phyloP scores from a whole-genome alignment of 2,329 filamentous ascomycete genomes.

The Allantophomopsis cytisporea region DNA sequence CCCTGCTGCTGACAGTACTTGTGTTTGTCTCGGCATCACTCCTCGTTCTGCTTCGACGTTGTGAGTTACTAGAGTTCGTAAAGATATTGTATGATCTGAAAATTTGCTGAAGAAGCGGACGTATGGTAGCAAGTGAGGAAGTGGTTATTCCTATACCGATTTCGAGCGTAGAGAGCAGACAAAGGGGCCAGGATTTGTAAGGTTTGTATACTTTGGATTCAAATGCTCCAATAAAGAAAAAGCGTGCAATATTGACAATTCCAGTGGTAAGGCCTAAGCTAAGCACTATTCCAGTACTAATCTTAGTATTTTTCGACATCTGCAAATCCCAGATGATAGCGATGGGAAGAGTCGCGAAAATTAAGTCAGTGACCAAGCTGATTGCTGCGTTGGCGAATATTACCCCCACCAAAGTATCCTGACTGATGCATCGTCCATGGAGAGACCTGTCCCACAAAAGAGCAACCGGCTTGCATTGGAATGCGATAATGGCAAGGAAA shows the following conservation, averaged over 20 bases:
- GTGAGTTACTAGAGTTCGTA: too few species aligned
- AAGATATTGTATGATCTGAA: too few species aligned
- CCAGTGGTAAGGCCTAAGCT: slow-evolving; percentile 1
- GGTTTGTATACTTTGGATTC: not conserved
- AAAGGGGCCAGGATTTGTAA: not conserved
- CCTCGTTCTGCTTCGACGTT: too few species aligned
- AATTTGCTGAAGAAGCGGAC: not conserved
- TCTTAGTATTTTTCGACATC: not conserved
- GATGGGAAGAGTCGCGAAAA: not conserved
- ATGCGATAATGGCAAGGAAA: not conserved
- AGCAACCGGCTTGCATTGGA: slow-evolving; percentile 2
- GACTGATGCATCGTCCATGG: not conserved
- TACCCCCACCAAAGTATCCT: not conserved
- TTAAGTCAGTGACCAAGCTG: slow-evolving; percentile 1
- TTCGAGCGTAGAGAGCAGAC: slow-evolving; percentile 1
- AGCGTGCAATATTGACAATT: slow-evolving; percentile 1
- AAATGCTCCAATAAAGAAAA: not conserved
- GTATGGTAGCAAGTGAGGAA: not conserved
- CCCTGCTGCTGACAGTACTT: too few species aligned
- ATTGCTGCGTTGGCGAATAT: not conserved
- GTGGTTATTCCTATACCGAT: slow-evolving; percentile 1
- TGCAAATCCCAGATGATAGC: not conserved
- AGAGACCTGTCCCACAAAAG: slow-evolving; percentile 1
- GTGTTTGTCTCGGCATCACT: too few species aligned
- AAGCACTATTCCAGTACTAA: not conserved